Percentiles rank a stretch among this genome's conserved stretches.
phyloP scores from a whole-genome alignment of 345 rosid genomes.

The Balakata baccata region DNA sequence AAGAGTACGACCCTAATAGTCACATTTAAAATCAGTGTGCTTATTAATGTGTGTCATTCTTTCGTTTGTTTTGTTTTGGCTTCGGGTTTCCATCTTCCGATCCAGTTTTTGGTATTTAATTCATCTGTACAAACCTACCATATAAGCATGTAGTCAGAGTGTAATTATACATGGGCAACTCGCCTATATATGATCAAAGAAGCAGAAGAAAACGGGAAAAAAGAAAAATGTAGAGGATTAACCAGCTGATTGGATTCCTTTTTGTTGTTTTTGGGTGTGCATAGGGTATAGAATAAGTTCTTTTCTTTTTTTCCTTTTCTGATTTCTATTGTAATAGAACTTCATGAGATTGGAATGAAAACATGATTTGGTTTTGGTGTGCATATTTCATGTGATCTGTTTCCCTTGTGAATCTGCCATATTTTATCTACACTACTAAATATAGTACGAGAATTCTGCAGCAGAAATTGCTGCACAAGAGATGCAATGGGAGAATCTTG shows the following conservation, averaged over 20 bases:
- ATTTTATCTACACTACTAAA: neutral
- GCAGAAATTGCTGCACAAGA: constrained; percentile 13
- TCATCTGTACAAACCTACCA: constrained; percentile 56
- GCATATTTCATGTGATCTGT: constrained; percentile 22
- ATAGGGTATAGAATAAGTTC: constrained; percentile 54
- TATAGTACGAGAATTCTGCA: constrained; percentile 3
- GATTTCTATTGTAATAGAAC: constrained; percentile 54
- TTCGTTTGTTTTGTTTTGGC: constrained; percentile 39
- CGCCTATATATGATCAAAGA: constrained; percentile 43
- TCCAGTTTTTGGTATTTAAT: constrained; percentile 46
- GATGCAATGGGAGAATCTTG: constrained; percentile 7
- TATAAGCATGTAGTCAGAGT: constrained; percentile 41
- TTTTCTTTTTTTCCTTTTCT: constrained; percentile 12
- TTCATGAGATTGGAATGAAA: constrained; percentile 41
- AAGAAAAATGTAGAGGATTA: constrained; percentile 35
- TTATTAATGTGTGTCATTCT: constrained; percentile 48
- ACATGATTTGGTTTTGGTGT: constrained; percentile 51
- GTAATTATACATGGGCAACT: constrained; percentile 59
- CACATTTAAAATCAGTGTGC: constrained; percentile 36
- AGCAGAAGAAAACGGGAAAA: constrained; percentile 14
- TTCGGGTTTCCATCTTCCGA: constrained; percentile 28
- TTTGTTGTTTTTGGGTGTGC: constrained; percentile 41
- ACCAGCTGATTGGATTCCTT: constrained; percentile 46
- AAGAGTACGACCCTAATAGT: constrained; percentile 35
- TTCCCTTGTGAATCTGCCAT: constrained; percentile 10